Base-by-base conservation (phyloP, 2,329 filamentous ascomycete genomes). In the Colletotrichum camelliae region DNA sequence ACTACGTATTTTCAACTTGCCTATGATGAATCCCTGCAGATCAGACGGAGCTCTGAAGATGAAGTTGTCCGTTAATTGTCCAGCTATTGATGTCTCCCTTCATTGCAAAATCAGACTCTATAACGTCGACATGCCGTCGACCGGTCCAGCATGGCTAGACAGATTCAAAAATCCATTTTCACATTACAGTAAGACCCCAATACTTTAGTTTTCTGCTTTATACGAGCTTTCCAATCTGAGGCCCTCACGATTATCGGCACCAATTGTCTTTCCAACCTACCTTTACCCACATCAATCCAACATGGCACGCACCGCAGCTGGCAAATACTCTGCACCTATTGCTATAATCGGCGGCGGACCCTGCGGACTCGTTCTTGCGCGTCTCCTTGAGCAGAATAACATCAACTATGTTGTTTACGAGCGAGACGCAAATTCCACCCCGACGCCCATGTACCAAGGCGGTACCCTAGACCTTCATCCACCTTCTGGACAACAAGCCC, bases 401-500 rank as follows among this genome's bases (percentile, higher is more conserved):
- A 79, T 86, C 55, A 80, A 80, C 4, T 82, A 81, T 67, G 84
- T 80, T 5, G 79, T 87, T 61, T 86, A 81, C 43, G 85, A 87
- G 52, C 83, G 83, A 16, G 70, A 78, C 1, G 31, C n/a, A 12
- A 37, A 64, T 43, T 43, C 67, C 4, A 43, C 37, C 10, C 71
- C 24, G 7, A 77, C 78, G 13, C 83, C 82, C 12, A 81, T 79
- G 2, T 67, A 77, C 0, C 78, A 78, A 3, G 80, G 81, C 7
- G 88, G 89, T 13, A 87, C 81, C 72, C 85, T 91, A 4, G 89
- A 91, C 77, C 82, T 91, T 1, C 88, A 91, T 77, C 81, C 83
- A 1, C 78, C 83, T 7, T 84, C 85, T 1, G 89, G 89, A 0
- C 85, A 88, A 7, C 80, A 82, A 4, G 89, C 87, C 0, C 79